Conservation (phyloP, 2,329 filamentous ascomycete species). For the Rosellinia necatrix region DNA sequence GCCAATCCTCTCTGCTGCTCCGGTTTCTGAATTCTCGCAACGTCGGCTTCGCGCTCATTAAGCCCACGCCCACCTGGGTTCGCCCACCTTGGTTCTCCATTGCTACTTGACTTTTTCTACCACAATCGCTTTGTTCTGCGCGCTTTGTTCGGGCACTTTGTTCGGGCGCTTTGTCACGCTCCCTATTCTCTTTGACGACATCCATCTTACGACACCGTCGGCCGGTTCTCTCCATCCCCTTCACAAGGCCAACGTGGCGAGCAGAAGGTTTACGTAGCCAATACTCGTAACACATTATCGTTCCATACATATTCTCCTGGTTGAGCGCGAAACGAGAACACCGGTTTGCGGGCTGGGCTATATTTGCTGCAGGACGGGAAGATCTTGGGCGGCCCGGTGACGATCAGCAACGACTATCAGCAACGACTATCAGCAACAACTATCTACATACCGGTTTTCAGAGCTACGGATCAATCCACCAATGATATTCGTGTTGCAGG, state of each 20-base stretch:
- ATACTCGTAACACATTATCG: not conserved
- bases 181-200: slow-evolving; percentile 25
- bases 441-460: slow-evolving; percentile 13
- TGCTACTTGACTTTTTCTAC: no score
- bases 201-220: not conserved
- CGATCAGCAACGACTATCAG: no score
- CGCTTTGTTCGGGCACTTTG: no score
- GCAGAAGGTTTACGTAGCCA: not conserved
- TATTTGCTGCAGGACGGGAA: slow-evolving; percentile 27
- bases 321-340: slow-evolving; percentile 3
- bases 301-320: not conserved
- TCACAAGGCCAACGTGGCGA: not conserved
- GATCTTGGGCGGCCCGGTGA: slow-evolving; percentile 28
- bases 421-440: no score
- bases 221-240: not conserved
- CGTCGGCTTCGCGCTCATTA: no score
- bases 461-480: slow-evolving; percentile 10
- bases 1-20: not conserved
- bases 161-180: not conserved
- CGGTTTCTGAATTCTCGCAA: no score
- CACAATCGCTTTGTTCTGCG: slow-evolving; percentile 25
- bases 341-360: not conserved
- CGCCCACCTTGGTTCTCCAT: no score
- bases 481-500: slow-evolving; percentile 13
- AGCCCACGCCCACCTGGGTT: no score